These are phyloP conservation scores for Theobroma grandiflorum DNA, from an alignment of 441 rosid species.

Conservation along the genomic window DNA sequence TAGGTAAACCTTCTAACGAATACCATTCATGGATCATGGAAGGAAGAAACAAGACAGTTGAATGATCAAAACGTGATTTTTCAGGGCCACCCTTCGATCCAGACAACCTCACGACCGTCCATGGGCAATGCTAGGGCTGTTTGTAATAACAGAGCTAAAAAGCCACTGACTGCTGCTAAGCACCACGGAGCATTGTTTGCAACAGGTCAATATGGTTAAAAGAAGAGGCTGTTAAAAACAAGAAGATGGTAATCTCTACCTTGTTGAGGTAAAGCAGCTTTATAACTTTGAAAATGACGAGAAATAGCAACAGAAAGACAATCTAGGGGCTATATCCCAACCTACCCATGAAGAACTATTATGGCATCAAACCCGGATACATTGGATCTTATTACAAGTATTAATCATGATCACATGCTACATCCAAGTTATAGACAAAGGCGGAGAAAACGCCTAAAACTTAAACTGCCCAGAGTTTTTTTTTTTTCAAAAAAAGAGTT, in stretches of 20 bases:
- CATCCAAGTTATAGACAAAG: background rate
- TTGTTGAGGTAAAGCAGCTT: background rate
- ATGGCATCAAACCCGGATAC: background rate
- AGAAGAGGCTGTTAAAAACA: background rate
- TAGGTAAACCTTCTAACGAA: background rate
- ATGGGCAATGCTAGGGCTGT: background rate
- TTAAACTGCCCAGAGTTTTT: no score
- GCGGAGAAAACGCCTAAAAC: background rate
- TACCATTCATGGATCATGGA: background rate
- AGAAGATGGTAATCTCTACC: background rate
- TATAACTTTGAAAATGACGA: background rate
- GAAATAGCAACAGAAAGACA: background rate
- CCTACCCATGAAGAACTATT: background rate
- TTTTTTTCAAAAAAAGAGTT: background rate
- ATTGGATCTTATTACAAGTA: conserved; percentile 24
- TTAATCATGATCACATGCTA: background rate
- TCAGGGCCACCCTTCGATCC: background rate
- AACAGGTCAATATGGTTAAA: background rate
- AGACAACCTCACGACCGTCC: background rate
- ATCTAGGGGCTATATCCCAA: background rate
- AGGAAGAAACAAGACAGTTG: background rate
- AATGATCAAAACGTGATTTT: background rate
- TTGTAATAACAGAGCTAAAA: background rate
- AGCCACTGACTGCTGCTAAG: background rate
- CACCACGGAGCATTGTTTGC: background rate